Percentiles rank a stretch among this genome's conserved stretches.
Evolutionary conservation across 768 basidiomycete genomes (phyloP).

Genomic region (Austroboletus eburneus): DNA sequence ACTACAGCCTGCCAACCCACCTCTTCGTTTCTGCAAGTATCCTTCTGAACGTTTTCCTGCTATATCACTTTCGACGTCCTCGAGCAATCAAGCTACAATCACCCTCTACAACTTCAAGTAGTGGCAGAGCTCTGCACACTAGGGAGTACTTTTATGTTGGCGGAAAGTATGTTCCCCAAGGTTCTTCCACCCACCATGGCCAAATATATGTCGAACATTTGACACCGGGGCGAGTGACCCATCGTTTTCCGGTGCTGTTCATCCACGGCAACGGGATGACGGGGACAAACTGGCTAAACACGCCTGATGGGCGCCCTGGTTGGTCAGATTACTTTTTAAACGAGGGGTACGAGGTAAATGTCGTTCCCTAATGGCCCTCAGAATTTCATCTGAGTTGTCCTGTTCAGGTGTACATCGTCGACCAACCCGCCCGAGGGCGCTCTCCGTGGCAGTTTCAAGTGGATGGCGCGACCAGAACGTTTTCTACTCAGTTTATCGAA

Average conservation of each 20-base stretch:
- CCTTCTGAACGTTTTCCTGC: slow-evolving; percentile 17
- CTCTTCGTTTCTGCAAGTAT: slow-evolving; percentile 11
- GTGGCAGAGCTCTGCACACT: slow-evolving; percentile 37
- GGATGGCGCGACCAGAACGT: slow-evolving; percentile 34
- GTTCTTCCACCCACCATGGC: slow-evolving; percentile 35
- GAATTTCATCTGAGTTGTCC: slow-evolving; percentile 1
- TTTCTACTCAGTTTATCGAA: slow-evolving; percentile 32
- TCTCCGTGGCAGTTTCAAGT: slow-evolving; percentile 40
- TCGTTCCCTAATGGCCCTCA: neutral
- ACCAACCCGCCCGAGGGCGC: slow-evolving; percentile 44
- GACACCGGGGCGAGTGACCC: slow-evolving; percentile 36
- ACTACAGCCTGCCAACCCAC: slow-evolving; percentile 1
- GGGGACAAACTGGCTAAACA: slow-evolving; percentile 49
- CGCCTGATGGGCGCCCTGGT: slow-evolving; percentile 50
- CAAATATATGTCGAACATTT: slow-evolving; percentile 54
- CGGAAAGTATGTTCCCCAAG: slow-evolving; percentile 34
- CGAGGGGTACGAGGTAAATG: slow-evolving; percentile 45
- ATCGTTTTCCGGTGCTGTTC: slow-evolving; percentile 41
- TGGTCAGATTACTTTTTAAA: slow-evolving; percentile 55
- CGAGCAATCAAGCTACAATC: neutral
- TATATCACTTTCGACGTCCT: slow-evolving; percentile 4
- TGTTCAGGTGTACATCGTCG: slow-evolving; percentile 40
- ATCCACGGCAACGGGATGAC: slow-evolving; percentile 53
- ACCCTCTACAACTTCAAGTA: neutral
- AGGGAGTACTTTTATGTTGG: slow-evolving; percentile 49